Evolutionary conservation across 805 yeast species (phyloP).

Genomic region (Kodamaea restingae): DNA sequence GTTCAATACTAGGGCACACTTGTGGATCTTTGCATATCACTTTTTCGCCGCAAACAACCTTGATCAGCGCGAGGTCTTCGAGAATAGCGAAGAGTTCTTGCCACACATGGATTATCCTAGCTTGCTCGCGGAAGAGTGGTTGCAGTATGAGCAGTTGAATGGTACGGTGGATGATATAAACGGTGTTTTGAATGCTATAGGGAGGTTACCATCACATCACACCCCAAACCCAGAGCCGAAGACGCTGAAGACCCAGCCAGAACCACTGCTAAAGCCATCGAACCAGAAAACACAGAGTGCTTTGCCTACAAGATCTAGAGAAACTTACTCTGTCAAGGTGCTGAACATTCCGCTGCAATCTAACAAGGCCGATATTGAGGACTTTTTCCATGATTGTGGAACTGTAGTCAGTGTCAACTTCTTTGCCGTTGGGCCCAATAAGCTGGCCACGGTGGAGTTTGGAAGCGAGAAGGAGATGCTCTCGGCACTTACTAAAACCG

Average conservation of each 20-base stretch:
- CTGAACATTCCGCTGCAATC: constrained; percentile 40
- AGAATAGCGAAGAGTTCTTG: constrained; percentile 1
- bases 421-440: constrained; percentile 3
- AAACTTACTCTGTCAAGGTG: constrained; percentile 54
- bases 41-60: constrained; percentile 33
- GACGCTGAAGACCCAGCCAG: too few species aligned
- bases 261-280: too few species aligned
- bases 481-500: constrained; percentile 58
- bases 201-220: neutral
- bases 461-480: constrained; percentile 42
- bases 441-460: constrained; percentile 57
- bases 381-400: constrained; percentile 63
- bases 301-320: constrained; percentile 46
- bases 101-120: constrained; percentile 48
- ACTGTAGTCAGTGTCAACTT: constrained; percentile 34
- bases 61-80: constrained; percentile 2
- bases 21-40: constrained; percentile 44
- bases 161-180: constrained; percentile 20
- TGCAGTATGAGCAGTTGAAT: constrained; percentile 30
- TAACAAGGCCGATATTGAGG: constrained; percentile 35
- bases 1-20: constrained; percentile 35
- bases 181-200: neutral
- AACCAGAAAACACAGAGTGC: neutral
- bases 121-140: constrained; percentile 40
- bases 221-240: constrained; percentile 3